Evolutionary conservation across 2,329 filamentous ascomycete genomes (phyloP).

Genomic region (Arthrinium phaeospermum): DNA sequence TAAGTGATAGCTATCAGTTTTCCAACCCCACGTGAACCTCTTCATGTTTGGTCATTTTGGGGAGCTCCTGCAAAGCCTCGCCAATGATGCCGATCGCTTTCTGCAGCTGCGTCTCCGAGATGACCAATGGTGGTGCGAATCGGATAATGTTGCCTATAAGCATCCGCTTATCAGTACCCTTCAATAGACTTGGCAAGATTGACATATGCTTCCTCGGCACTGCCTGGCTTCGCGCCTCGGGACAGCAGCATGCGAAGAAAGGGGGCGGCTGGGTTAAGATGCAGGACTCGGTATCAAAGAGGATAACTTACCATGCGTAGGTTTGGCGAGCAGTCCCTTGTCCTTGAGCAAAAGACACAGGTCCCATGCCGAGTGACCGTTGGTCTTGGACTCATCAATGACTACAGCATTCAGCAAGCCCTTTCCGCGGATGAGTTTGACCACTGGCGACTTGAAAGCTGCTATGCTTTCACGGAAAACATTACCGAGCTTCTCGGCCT

Average conservation of each 20-base stretch:
- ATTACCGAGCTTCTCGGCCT: constrained; percentile 80
- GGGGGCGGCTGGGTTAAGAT: neutral
- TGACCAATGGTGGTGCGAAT: constrained; percentile 94
- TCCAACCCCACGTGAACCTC: constrained; percentile 33
- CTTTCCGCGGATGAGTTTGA: constrained; percentile 86
- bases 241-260: neutral
- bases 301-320: constrained; percentile 72
- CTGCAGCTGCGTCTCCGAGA: constrained; percentile 84
- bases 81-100: constrained; percentile 80
- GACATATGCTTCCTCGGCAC: neutral
- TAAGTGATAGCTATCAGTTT: neutral
- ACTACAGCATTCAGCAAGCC: constrained; percentile 94
- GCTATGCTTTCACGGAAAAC: constrained; percentile 81
- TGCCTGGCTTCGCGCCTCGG: neutral
- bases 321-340: constrained; percentile 96
- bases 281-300: neutral
- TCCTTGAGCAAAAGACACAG: constrained; percentile 93
- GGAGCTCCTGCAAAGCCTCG: constrained; percentile 82
- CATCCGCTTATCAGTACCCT: neutral
- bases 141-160: constrained; percentile 84
- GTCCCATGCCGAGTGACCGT: constrained; percentile 92
- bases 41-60: constrained; percentile 59
- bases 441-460: constrained; percentile 78
- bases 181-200: neutral
- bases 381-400: constrained; percentile 87